Percentiles rank a stretch among this genome's conserved stretches.
Conservation (phyloP, 345 rosid species). For the Salix purpurea region DNA sequence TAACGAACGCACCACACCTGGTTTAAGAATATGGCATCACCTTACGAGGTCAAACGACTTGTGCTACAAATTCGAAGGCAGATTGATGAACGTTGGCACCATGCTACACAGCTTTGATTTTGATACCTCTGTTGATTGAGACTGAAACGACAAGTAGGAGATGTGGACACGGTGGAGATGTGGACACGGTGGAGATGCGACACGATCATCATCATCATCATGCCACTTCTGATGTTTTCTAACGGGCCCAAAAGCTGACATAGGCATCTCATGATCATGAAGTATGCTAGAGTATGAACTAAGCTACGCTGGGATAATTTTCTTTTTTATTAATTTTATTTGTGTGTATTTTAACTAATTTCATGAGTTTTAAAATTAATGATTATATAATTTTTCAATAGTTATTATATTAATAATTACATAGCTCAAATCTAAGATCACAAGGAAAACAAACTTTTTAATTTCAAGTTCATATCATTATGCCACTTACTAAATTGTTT, state of each 20-base stretch:
- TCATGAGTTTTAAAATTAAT: rapidly evolving
- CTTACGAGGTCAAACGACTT: background rate
- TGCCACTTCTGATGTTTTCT: background rate
- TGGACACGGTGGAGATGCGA: background rate
- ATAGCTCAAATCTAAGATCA: too few relatives aligned
- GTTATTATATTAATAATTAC: too few relatives aligned
- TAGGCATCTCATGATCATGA: background rate
- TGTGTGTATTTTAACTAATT: too few relatives aligned
- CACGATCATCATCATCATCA: background rate
- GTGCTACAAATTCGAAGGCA: background rate
- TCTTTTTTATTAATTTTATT: too few relatives aligned
- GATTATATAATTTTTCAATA: too few relatives aligned
- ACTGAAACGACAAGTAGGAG: background rate
- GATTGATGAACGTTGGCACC: background rate
- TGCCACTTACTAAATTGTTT: rapidly evolving
- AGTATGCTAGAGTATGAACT: too few relatives aligned
- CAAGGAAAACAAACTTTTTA: too few relatives aligned
- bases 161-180: background rate
- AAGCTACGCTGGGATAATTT: too few relatives aligned
- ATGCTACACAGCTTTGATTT: background rate
- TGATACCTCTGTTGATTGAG: background rate
- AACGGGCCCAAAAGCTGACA: background rate
- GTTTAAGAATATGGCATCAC: background rate
- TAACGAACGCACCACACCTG: too few relatives aligned
- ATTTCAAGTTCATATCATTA: too few relatives aligned